Conservation (phyloP, 2,329 filamentous ascomycete species). For the Fusarium gaditjirri region DNA sequence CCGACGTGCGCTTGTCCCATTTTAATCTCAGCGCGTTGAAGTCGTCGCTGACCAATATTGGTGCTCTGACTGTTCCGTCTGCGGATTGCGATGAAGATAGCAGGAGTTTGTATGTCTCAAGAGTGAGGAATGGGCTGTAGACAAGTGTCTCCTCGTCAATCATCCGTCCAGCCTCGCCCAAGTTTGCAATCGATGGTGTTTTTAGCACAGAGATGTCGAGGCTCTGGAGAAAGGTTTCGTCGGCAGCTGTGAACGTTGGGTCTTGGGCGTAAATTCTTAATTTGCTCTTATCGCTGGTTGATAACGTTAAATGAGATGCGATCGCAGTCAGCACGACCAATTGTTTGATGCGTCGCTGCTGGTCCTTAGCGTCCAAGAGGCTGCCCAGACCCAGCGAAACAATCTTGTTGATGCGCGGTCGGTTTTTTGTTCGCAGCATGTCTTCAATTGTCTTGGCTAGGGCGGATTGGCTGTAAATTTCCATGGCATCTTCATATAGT, state of each 20-base stretch:
- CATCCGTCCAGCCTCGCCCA: slow-evolving; percentile 37
- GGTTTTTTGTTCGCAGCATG: slow-evolving; percentile 31
- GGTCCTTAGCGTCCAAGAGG: slow-evolving; percentile 34
- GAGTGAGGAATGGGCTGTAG: slow-evolving; percentile 42
- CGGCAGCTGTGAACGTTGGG: slow-evolving; percentile 36
- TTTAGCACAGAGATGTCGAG: slow-evolving; percentile 32
- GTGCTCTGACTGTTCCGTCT: background rate
- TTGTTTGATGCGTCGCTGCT: slow-evolving; percentile 40
- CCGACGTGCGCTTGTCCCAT: slow-evolving; percentile 40
- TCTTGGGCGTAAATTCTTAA: slow-evolving; percentile 36
- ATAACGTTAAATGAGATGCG: slow-evolving; percentile 22
- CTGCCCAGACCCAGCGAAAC: slow-evolving; percentile 39
- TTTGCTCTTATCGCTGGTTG: background rate
- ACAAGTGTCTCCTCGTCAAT: slow-evolving; percentile 38
- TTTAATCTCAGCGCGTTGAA: slow-evolving; percentile 40
- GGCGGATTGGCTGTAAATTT: slow-evolving; percentile 23
- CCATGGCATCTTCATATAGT: slow-evolving; percentile 28
- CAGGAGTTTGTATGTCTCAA: slow-evolving; percentile 35
- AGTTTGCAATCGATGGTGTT: slow-evolving; percentile 27
- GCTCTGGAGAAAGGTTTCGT: slow-evolving; percentile 31
- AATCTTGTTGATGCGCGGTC: slow-evolving; percentile 29
- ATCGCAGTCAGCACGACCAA: slow-evolving; percentile 37
- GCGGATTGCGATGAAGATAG: slow-evolving; percentile 12
- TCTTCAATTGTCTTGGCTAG: slow-evolving; percentile 30
- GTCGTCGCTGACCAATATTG: slow-evolving; percentile 39